Evolutionary conservation across 2,329 filamentous ascomycete species (phyloP).

Genomic region (Penicillium sp.): DNA sequence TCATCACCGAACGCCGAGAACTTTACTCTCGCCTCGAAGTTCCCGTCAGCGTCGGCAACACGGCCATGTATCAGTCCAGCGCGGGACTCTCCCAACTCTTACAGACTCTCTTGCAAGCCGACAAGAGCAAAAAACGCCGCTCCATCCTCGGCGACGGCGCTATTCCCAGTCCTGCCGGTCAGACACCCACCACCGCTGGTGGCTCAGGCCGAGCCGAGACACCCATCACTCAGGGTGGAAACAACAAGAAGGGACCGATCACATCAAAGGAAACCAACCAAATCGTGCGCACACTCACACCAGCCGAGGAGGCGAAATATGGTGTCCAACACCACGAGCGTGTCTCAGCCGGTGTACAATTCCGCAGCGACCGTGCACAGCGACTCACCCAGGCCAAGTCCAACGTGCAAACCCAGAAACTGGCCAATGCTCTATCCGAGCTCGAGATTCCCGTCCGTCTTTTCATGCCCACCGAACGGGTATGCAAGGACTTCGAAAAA

Average conservation of each 20-base stretch:
- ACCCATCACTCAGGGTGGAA: conserved; percentile 30
- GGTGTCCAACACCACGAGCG: conserved; percentile 85
- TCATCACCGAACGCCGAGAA: conserved; percentile 85
- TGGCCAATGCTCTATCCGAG: conserved; percentile 48
- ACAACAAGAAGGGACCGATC: conserved; percentile 41
- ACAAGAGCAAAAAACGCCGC: conserved; percentile 87
- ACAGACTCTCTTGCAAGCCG: conserved; percentile 75
- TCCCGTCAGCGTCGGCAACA: conserved; percentile 67
- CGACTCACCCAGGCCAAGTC: conserved; percentile 52
- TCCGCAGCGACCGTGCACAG: conserved; percentile 65
- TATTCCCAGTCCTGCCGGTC: conserved; percentile 53
- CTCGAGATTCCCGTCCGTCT: conserved; percentile 48
- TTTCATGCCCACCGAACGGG: conserved; percentile 51
- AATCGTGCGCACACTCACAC: conserved; percentile 68
- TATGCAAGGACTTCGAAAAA: conserved; percentile 51
- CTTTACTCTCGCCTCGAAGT: conserved; percentile 85
- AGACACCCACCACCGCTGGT: conserved; percentile 46
- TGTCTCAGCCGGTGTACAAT: conserved; percentile 79
- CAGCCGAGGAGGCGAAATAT: conserved; percentile 74
- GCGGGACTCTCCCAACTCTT: conserved; percentile 76
- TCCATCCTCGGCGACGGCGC: conserved; percentile 63
- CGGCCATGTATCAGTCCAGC: conserved; percentile 75
- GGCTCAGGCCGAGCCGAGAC: conserved; percentile 40
- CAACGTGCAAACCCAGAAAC: conserved; percentile 51
- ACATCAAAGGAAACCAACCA: conserved; percentile 41